phyloP scores from a whole-genome alignment of 768 basidiomycete species.

The Rhizopogon roseolus region DNA sequence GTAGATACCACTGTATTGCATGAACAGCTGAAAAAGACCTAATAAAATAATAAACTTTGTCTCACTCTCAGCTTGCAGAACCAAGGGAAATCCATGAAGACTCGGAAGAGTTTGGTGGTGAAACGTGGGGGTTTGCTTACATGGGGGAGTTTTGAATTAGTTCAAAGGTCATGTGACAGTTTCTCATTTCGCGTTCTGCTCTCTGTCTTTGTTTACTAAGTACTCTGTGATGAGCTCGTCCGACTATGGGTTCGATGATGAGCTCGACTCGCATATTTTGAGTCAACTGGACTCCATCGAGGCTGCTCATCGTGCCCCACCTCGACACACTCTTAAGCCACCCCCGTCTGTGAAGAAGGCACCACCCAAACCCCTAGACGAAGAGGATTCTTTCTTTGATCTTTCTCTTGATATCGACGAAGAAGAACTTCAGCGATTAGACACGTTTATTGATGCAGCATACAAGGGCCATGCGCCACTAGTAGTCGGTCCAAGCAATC shows the following conservation, averaged over 20 bases:
- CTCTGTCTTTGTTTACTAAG: not conserved
- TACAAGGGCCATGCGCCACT: conserved; percentile 37
- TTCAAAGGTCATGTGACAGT: not conserved
- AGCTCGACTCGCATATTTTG: conserved; percentile 55
- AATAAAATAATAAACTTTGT: no score
- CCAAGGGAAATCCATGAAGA: no score
- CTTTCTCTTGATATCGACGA: conserved; percentile 55
- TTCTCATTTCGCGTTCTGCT: not conserved
- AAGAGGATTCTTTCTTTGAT: conserved; percentile 47
- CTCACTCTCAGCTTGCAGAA: no score
- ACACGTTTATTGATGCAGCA: conserved; percentile 46
- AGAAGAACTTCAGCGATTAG: conserved; percentile 47
- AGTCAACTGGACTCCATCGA: conserved; percentile 69
- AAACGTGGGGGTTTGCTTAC: no score
- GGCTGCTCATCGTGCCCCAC: conserved; percentile 40
- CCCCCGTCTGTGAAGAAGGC: conserved; percentile 2
- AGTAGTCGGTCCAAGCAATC: conserved; percentile 32
- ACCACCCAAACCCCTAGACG: conserved; percentile 13
- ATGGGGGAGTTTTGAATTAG: no score
- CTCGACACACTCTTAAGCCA: conserved; percentile 11
- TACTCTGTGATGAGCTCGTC: conserved; percentile 53
- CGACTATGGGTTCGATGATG: conserved; percentile 70
- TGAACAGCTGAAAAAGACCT: no score
- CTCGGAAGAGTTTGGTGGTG: no score
- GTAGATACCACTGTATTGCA: no score